Conservation (phyloP, 768 basidiomycete species). For the Tubosaeta brunneosetosa region DNA sequence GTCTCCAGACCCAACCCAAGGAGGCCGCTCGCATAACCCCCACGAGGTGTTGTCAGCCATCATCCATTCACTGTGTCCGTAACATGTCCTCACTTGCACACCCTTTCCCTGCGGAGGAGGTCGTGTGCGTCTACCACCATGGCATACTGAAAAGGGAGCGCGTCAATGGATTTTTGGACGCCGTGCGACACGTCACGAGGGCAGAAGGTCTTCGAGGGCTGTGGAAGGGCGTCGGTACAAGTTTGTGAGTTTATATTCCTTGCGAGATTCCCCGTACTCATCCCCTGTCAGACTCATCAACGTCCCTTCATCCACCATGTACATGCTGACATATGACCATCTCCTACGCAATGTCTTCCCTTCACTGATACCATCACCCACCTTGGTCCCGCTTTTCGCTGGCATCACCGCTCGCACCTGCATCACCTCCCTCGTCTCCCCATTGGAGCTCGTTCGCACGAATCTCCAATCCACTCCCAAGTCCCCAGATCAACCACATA, state of each 20-base stretch:
- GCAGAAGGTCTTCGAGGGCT: constrained; percentile 81
- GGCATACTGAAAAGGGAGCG: constrained; percentile 66
- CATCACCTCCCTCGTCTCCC: constrained; percentile 76
- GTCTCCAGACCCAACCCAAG: constrained; percentile 87
- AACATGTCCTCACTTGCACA: constrained; percentile 73
- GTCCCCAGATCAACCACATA: constrained; percentile 66
- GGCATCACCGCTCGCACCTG: constrained; percentile 79
- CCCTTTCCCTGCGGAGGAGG: constrained; percentile 50
- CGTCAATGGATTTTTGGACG: constrained; percentile 83
- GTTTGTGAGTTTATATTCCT: constrained; percentile 53
- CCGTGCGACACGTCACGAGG: constrained; percentile 71
- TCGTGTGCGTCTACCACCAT: constrained; percentile 78
- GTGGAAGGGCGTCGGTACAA: constrained; percentile 94
- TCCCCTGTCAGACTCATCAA: constrained; percentile 62
- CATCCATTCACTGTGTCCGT: constrained; percentile 51
- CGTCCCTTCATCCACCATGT: constrained; percentile 86
- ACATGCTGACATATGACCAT: constrained; percentile 96
- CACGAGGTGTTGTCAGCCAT: constrained; percentile 68
- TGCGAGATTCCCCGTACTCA: constrained; percentile 3
- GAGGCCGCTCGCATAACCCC: constrained; percentile 47
- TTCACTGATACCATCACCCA: constrained; percentile 48
- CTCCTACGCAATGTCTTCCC: constrained; percentile 63
- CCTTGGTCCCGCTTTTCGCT: constrained; percentile 66
- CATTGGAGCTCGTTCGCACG: constrained; percentile 89
- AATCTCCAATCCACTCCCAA: constrained; percentile 86